Conservation (phyloP, 306 rosid species). For the Cicer arietinum region DNA sequence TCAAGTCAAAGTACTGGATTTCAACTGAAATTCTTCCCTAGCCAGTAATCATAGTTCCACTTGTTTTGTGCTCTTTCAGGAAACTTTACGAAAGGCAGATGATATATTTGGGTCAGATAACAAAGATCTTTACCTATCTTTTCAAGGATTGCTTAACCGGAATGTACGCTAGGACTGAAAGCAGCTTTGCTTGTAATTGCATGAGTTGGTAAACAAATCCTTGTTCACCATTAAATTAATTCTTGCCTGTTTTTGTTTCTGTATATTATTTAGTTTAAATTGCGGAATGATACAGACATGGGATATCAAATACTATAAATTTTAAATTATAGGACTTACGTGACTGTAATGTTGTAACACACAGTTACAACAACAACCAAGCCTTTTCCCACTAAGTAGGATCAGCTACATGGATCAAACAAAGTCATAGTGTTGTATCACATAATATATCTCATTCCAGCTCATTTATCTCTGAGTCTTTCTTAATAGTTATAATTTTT, state of each 20-base stretch:
- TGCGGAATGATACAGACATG: not conserved
- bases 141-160: constrained; percentile 92
- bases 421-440: no score
- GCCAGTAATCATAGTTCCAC: constrained; percentile 32
- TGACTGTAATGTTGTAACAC: not conserved
- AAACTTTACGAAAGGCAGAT: constrained; percentile 93
- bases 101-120: constrained; percentile 95
- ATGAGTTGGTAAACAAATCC: constrained; percentile 51
- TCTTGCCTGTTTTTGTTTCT: not conserved
- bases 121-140: constrained; percentile 87
- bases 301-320: not conserved
- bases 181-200: constrained; percentile 44
- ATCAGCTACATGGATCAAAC: no score
- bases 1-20: constrained; percentile 22
- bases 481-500: no score
- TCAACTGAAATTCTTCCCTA: constrained; percentile 30
- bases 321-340: not conserved
- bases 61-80: constrained; percentile 58
- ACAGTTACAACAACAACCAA: no score
- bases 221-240: constrained; percentile 30
- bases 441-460: no score
- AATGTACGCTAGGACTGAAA: constrained; percentile 62
- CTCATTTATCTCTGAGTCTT: no score
- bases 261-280: not conserved
- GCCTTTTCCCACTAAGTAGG: no score